phyloP scores from a whole-genome alignment of 2,329 filamentous ascomycete genomes.

The Claviceps sp. region DNA sequence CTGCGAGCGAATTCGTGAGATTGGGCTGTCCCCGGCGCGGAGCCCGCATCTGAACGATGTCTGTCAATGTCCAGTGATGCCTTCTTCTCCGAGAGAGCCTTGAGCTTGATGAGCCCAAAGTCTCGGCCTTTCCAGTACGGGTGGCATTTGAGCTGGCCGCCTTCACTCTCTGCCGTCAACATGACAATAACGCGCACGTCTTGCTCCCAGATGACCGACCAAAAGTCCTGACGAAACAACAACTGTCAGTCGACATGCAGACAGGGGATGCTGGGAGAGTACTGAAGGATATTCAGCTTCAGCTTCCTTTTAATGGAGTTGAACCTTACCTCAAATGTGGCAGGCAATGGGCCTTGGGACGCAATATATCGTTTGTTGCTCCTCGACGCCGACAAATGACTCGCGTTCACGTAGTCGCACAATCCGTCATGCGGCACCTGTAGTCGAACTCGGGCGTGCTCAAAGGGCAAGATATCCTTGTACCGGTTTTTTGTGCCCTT shows the following conservation, averaged over 20 bases:
- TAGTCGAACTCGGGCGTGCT: constrained; percentile 78
- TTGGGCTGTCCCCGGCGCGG: constrained; percentile 10
- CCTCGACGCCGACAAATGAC: constrained; percentile 63
- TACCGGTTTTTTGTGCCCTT: constrained; percentile 93
- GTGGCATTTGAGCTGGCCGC: constrained; percentile 88
- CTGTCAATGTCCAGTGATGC: constrained; percentile 61
- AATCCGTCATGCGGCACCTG: constrained; percentile 49
- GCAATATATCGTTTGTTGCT: constrained; percentile 93
- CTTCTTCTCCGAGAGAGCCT: constrained; percentile 66
- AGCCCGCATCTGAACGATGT: constrained; percentile 27
- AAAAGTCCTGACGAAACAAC: constrained; percentile 60
- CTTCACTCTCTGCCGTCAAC: constrained; percentile 88
- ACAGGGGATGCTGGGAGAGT: background rate
- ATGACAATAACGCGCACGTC: constrained; percentile 92
- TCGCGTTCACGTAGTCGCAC: constrained; percentile 95
- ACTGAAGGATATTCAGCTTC: no score
- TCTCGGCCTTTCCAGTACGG: constrained; percentile 76
- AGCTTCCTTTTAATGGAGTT: no score
- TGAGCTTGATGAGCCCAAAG: constrained; percentile 66
- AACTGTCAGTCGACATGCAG: background rate
- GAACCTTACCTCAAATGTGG: constrained; percentile 70
- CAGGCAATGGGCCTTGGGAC: constrained; percentile 82
- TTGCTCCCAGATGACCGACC: constrained; percentile 95
- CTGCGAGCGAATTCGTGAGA: constrained; percentile 30
- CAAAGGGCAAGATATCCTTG: constrained; percentile 94